phyloP scores from a whole-genome alignment of 2,329 filamentous ascomycete species.

The Diaporthe sp. region DNA sequence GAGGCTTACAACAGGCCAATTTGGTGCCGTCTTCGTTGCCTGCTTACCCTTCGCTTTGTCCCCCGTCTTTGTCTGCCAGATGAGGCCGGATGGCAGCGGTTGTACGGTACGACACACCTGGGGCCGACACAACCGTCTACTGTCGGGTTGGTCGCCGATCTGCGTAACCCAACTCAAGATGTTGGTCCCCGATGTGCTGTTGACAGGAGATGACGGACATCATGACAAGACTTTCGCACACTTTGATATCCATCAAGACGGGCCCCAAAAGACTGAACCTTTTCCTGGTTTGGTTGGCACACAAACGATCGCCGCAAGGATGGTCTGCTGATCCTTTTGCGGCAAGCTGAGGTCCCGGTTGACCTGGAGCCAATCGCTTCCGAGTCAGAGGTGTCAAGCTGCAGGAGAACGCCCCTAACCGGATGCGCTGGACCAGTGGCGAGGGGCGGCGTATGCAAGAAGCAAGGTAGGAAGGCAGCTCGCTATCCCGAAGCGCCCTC shows the following conservation, averaged over 20 bases:
- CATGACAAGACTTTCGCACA: not conserved
- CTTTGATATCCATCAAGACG: not conserved
- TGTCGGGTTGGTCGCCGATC: slow-evolving; percentile 25
- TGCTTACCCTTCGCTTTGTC: not conserved
- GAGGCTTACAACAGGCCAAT: not conserved
- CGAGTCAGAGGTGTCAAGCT: slow-evolving; percentile 21
- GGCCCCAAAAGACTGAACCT: not conserved
- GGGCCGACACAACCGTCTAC: slow-evolving; percentile 1
- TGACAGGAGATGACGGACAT: slow-evolving; percentile 6
- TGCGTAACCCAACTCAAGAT: slow-evolving; percentile 5
- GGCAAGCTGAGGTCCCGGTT: slow-evolving; percentile 28
- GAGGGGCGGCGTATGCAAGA: slow-evolving; percentile 15
- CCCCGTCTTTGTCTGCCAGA: slow-evolving; percentile 6
- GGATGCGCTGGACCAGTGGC: slow-evolving; percentile 20
- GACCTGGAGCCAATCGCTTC: slow-evolving; percentile 20
- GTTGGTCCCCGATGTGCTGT: slow-evolving; percentile 19
- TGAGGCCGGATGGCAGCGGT: slow-evolving; percentile 3
- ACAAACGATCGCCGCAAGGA: slow-evolving; percentile 23
- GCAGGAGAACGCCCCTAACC: slow-evolving; percentile 17
- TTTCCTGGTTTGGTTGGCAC: slow-evolving; percentile 15
- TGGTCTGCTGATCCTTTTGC: slow-evolving; percentile 25
- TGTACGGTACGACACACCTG: slow-evolving; percentile 10
- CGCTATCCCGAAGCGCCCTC: slow-evolving; percentile 14
- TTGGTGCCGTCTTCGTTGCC: not conserved
- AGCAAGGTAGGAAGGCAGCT: slow-evolving; percentile 25